These are phyloP conservation scores for Golovinomyces cichoracearum DNA, from an alignment of 2,329 filamentous ascomycete species.

Conservation along the genomic window DNA sequence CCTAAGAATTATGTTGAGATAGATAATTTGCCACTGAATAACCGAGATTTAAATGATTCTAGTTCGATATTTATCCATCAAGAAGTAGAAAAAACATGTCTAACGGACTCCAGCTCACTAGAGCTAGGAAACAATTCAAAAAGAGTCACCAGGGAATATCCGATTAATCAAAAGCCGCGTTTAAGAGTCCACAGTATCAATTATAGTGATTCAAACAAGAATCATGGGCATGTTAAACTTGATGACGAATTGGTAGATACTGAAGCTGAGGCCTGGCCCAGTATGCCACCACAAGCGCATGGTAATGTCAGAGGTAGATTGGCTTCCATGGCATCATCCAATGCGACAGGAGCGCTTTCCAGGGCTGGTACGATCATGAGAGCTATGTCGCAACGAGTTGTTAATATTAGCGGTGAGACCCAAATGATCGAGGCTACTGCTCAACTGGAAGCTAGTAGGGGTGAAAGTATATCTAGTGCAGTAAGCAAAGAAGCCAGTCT, in stretches of 20 bases:
- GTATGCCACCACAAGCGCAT: conserved; percentile 22
- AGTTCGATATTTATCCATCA: conserved; percentile 3
- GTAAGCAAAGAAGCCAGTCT: conserved; percentile 3
- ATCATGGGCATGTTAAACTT: conserved; percentile 21
- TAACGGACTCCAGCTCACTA: conserved; percentile 29
- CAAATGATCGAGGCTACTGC: conserved; percentile 47
- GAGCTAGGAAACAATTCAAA: conserved; percentile 28
- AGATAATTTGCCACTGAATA: neutral
- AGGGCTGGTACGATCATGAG: conserved; percentile 52
- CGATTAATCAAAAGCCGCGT: conserved; percentile 21
- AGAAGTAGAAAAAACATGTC: conserved; percentile 31
- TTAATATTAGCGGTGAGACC: conserved; percentile 85
- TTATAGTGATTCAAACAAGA: conserved; percentile 19
- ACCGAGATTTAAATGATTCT: conserved; percentile 2
- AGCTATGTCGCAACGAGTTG: conserved; percentile 85
- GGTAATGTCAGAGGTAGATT: conserved; percentile 28
- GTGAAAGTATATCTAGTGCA: conserved; percentile 3
- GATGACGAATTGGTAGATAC: conserved; percentile 34
- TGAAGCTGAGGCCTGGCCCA: conserved; percentile 26
- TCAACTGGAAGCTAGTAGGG: conserved; percentile 10
- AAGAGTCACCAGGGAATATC: conserved; percentile 14
- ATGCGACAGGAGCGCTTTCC: conserved; percentile 36
- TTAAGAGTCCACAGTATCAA: conserved; percentile 26
- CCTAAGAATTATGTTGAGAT: neutral
- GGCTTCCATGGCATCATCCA: conserved; percentile 32